Conservation (phyloP, 495 filamentous ascomycete genomes). For the Letharia columbiana region DNA sequence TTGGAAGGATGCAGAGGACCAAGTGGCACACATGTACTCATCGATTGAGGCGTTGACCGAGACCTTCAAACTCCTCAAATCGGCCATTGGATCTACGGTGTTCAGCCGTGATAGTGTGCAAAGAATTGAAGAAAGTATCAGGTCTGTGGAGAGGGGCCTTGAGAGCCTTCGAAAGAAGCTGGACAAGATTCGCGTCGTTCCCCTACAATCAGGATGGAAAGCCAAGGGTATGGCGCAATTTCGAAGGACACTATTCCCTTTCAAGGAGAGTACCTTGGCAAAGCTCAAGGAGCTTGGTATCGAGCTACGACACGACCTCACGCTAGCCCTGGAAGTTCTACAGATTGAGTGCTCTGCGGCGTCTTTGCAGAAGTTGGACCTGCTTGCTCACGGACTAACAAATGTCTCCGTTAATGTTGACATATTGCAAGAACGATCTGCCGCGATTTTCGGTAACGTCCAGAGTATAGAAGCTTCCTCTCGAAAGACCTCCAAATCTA, state of each 20-base stretch:
- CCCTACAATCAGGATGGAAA: not conserved
- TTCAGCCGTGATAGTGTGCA: not conserved
- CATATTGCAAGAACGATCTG: not conserved
- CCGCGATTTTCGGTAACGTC: not conserved
- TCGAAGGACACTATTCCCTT: not conserved
- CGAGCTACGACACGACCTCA: not conserved
- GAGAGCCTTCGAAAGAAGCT: conserved; percentile 2
- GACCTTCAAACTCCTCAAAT: not conserved
- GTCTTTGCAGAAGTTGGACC: not conserved
- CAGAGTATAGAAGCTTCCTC: not conserved
- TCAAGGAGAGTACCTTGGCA: not conserved
- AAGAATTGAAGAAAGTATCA: not conserved
- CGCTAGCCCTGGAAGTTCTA: not conserved
- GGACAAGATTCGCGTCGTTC: not conserved
- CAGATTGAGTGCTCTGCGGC: not conserved
- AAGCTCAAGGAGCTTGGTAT: not conserved
- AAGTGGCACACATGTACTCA: not conserved
- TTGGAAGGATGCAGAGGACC: not conserved
- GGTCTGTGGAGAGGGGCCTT: not conserved
- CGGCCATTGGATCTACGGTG: not conserved
- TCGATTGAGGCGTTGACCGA: not conserved
- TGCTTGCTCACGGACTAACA: not conserved
- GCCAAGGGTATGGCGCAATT: not conserved
- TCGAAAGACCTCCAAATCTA: not conserved
- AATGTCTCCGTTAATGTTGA: not conserved